Percentiles rank a stretch among this genome's conserved stretches.
Conservation (phyloP, 495 filamentous ascomycete species). For the Letharia columbiana region DNA sequence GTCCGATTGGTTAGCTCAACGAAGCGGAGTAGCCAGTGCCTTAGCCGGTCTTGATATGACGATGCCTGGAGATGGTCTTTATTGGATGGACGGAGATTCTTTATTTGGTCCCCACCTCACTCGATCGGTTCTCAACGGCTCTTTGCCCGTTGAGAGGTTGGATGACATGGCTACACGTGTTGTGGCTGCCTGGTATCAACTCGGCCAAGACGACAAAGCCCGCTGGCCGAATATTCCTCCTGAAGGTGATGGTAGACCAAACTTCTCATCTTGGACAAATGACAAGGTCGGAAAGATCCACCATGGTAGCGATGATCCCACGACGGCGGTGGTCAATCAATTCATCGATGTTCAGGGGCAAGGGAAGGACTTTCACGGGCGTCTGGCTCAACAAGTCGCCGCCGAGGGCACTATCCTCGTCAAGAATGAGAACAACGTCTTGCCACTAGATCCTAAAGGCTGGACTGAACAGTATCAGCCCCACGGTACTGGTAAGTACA, state of each 20-base stretch:
- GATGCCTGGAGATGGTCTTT: constrained; percentile 85
- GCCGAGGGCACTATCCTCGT: constrained; percentile 79
- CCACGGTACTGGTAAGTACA: constrained; percentile 33
- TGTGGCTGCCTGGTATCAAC: constrained; percentile 86
- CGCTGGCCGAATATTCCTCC: constrained; percentile 45
- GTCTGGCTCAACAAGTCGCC: constrained; percentile 62
- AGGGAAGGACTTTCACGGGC: constrained; percentile 55
- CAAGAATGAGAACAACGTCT: constrained; percentile 58
- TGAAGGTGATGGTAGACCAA: constrained; percentile 62
- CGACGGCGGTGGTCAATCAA: constrained; percentile 59
- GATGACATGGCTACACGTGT: constrained; percentile 93
- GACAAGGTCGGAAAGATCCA: constrained; percentile 57
- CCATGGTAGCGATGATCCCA: constrained; percentile 52
- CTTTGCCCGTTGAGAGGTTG: constrained; percentile 70
- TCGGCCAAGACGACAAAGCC: constrained; percentile 67
- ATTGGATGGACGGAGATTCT: constrained; percentile 66
- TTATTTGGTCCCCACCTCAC: constrained; percentile 77
- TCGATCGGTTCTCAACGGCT: constrained; percentile 69
- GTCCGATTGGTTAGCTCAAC: constrained; percentile 88
- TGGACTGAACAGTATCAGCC: constrained; percentile 32
- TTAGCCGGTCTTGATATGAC: constrained; percentile 86
- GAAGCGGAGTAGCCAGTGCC: constrained; percentile 69
- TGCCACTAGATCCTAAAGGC: constrained; percentile 54
- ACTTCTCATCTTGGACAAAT: constrained; percentile 86
- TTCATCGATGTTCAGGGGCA: constrained; percentile 61